Evolutionary conservation across 768 basidiomycete species (phyloP).

Genomic region (Roridomyces roridus): DNA sequence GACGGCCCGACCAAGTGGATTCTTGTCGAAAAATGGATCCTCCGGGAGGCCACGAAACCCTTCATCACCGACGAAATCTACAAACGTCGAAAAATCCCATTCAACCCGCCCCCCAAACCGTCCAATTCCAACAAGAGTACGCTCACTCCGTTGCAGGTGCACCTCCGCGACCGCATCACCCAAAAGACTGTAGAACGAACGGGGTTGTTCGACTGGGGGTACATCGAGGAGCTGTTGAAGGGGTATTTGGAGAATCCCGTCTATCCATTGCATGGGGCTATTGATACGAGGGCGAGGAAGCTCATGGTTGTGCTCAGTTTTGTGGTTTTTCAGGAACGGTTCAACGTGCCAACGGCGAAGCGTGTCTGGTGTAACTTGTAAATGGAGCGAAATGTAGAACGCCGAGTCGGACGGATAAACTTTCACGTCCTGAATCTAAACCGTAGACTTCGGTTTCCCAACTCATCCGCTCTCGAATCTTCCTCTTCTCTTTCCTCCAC

Average conservation of each 20-base stretch:
- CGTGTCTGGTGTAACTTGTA: no score
- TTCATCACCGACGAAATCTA: conserved; percentile 24
- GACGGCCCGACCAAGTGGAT: conserved; percentile 5
- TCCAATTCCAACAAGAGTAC: neutral
- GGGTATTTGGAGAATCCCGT: conserved; percentile 14
- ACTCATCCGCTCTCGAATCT: conserved; percentile 31
- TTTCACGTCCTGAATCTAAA: conserved; percentile 39
- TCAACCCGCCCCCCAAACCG: conserved; percentile 18
- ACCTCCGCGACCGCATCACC: conserved; percentile 17
- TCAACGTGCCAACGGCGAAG: conserved; percentile 19
- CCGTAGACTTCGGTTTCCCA: conserved; percentile 40
- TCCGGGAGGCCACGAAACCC: conserved; percentile 21
- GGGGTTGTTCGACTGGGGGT: conserved; percentile 17
- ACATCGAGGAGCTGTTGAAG: conserved; percentile 2
- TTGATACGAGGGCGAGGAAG: conserved; percentile 9
- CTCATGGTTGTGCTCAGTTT: conserved; percentile 13
- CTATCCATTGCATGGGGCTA: conserved; percentile 6
- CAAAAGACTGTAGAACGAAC: conserved; percentile 11
- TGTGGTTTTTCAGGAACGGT: conserved; percentile 23
- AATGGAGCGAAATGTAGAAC: no score
- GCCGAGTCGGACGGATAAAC: no score
- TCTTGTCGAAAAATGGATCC: conserved; percentile 23
- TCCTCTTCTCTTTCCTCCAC: conserved; percentile 33
- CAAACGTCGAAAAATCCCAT: conserved; percentile 15
- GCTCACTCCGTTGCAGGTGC: conserved; percentile 13